Evolutionary conservation across 139 green algal species (phyloP), one percentile per base, ranked within the genome.

Genomic region (Volvox reticuliferus): DNA sequence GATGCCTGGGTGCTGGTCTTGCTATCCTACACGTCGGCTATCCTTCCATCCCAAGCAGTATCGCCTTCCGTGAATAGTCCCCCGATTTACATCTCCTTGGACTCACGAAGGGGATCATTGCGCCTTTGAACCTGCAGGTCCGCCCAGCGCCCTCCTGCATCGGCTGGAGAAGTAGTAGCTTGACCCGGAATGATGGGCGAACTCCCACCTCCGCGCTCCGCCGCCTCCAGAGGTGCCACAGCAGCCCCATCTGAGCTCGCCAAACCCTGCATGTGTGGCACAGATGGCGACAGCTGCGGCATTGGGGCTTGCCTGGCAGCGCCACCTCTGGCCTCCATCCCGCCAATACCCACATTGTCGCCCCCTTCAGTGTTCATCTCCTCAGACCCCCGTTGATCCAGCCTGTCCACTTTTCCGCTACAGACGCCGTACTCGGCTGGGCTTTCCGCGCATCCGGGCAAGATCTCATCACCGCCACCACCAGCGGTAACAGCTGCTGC

Each of bases 91-190:
- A 55, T 9, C 44, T 55, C 44, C 44, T 55, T 55, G 44, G 44
- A 84, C 78, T 84, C 16, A 84, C 78, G 35, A 22, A 84, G 20
- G 20, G 78, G 0, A 13, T 20, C 36, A 44, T 35, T 65, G 0
- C 78, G 78, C 37, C 36, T 44, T 26, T 65, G 28, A 30, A 82
- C 13, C 76, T 82, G 71, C 22, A 79, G 28, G 14, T 2, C 76
- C 76, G 76, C 78, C 78, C 78, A 84, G 78, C 78, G 78, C 16
- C 36, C 78, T 16, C 28, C 78, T 24, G 37, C 36, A 17, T 84
- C 78, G 28, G 78, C 36, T 33, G 36, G 36, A 22, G 78, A 68
- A 13, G 17, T 32, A 13, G 36, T 55, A 55, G 44, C 36, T 24
- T 84, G 78, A 24, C 78, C 78, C 35, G 63, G 22, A 1, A 84